phyloP scores from a whole-genome alignment of 2,329 filamentous ascomycete species.

The Ceratocystis colombiana region DNA sequence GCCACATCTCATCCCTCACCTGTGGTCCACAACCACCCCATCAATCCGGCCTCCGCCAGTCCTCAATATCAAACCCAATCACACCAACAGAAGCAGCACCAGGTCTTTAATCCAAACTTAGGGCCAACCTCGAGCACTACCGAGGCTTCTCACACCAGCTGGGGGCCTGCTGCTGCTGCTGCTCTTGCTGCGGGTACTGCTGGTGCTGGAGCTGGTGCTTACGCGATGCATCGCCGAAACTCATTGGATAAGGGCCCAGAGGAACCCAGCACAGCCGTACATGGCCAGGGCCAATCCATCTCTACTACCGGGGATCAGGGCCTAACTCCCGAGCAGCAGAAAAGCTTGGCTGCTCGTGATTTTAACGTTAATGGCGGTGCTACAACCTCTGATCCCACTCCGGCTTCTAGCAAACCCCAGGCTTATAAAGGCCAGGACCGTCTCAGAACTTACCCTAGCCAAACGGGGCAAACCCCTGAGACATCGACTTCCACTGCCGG shows the following conservation, averaged over 20 bases:
- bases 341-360: slow-evolving; percentile 14
- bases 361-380: slow-evolving; percentile 1
- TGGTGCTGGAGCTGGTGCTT: slow-evolving; percentile 15
- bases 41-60: neutral
- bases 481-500: neutral
- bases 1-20: slow-evolving; percentile 1
- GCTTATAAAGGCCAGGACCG: slow-evolving; percentile 6
- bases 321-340: slow-evolving; percentile 6
- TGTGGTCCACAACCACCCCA: slow-evolving; percentile 12
- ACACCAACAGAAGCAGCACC: neutral
- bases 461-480: neutral
- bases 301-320: neutral
- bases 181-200: slow-evolving; percentile 7
- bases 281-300: slow-evolving; percentile 8
- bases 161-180: neutral
- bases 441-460: neutral
- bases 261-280: neutral
- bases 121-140: neutral
- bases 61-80: slow-evolving; percentile 14
- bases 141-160: neutral
- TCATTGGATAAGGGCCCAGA: slow-evolving; percentile 7
- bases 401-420: neutral
- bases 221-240: slow-evolving; percentile 2
- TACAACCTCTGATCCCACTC: neutral
- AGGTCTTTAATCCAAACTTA: slow-evolving; percentile 13